Evolutionary conservation across 2,329 filamentous ascomycete genomes (phyloP), one percentile per base, ranked within the genome.

Genomic region (Aspergillus chevalieri): DNA sequence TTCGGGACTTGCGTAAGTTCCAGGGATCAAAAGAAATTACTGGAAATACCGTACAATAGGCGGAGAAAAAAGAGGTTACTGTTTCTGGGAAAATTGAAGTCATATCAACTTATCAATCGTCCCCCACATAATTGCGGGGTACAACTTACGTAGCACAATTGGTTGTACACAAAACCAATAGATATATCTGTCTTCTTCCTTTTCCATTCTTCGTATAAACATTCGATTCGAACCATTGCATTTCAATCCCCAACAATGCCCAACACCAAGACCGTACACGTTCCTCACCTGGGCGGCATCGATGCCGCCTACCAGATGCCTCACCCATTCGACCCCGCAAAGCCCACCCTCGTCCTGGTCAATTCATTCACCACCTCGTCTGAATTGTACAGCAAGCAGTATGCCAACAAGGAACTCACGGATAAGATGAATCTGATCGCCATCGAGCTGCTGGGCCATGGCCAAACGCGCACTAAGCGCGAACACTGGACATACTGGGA

Each of bases 401-500:
- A 69, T 49, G 55, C 60, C n/a, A 66, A 70, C 46, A 41, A 57
- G 10, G 47, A 57, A 3, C 54, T 76, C 8, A 68, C 63, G 0
- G 61, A 63, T 4, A 56, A 58, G 2, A 68, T 75, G 61, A 80
- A 80, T 51, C 63, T 80, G 6, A 53, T 80, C n/a, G 74, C 77
- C 12, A 77, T 80, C 50, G 78, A 80, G 59, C 68, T 74, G 4
- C 68, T 80, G 9, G 78, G 78, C 19, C 77, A 80, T 57, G 77
- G 78, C 3, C 61, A 73, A 49, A 80, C 77, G 4, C 64, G 71
- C 8, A 70, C 70, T 5, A 62, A 65, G 19, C 54, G 59, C 3
- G 70, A 76, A 50, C 68, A 77, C 43, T 80, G 71, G 57, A 80
- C 77, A 5, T 80, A 80, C 58, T 80, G 78, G 78, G 77, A 79